These are phyloP conservation scores for Fraxinus nigra DNA, from an alignment of 305 asterid species.

Conservation along the genomic window DNA sequence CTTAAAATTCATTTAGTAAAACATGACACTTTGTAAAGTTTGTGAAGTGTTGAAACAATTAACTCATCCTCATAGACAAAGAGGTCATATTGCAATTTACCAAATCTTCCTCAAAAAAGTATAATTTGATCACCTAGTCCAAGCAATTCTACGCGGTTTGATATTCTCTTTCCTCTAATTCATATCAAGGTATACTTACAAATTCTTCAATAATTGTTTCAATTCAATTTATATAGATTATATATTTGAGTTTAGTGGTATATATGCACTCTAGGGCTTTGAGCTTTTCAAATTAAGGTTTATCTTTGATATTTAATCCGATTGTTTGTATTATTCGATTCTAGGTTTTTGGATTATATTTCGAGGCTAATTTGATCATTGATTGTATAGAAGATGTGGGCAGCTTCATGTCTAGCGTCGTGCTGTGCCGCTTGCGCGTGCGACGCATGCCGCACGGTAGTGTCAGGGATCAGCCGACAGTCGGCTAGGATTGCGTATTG, in stretches of 20 bases:
- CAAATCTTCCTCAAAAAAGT: not conserved
- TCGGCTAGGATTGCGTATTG: slow-evolving; percentile 96
- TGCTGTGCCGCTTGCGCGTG: slow-evolving; percentile 92
- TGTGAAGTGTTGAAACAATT: too few relatives aligned
- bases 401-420: slow-evolving; percentile 90
- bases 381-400: slow-evolving; percentile 58
- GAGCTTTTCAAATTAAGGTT: not conserved
- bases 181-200: not conserved
- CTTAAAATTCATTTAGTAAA: too few relatives aligned
- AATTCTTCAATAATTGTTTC: not conserved
- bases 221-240: not conserved
- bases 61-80: not conserved
- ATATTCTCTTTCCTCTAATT: not conserved
- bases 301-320: not conserved
- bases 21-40: too few relatives aligned
- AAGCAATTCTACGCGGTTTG: not conserved
- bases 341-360: slow-evolving; percentile 16
- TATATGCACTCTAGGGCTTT: not conserved
- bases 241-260: not conserved
- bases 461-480: slow-evolving; percentile 83
- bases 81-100: not conserved
- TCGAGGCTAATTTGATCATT: slow-evolving; percentile 21
- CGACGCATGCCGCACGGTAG: slow-evolving; percentile 75
- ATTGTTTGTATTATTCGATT: not conserved
- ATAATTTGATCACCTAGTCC: not conserved